These are phyloP conservation scores for Arxiozyma telluris DNA, from an alignment of 1,139 yeast species.

Conservation along the genomic window DNA sequence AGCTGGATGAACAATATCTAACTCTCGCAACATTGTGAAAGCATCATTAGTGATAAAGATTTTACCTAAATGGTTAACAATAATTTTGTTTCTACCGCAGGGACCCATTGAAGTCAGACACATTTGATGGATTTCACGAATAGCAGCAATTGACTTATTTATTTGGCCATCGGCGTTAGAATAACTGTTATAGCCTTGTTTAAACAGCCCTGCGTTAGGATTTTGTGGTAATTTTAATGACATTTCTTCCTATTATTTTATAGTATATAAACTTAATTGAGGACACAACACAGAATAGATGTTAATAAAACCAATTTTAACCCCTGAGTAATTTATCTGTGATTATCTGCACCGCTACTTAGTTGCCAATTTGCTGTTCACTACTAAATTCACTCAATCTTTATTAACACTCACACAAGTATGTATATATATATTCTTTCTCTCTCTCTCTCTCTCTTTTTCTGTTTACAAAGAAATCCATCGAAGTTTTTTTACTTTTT, in stretches of 20 bases:
- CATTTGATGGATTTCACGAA: conserved; percentile 85
- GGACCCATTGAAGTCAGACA: conserved; percentile 95
- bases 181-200: conserved; percentile 90
- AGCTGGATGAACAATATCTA: conserved; percentile 95
- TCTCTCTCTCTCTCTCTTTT: too few species aligned
- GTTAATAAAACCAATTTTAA: too few species aligned
- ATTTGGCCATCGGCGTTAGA: conserved; percentile 92
- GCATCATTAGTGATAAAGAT: conserved; percentile 92
- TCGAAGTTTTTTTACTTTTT: too few species aligned
- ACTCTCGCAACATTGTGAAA: conserved; percentile 87
- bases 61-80: conserved; percentile 76
- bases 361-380: too few species aligned
- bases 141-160: conserved; percentile 83
- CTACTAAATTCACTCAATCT: too few species aligned
- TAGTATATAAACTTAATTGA: too few species aligned
- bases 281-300: too few species aligned
- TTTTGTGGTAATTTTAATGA: conserved; percentile 87
- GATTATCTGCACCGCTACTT: too few species aligned
- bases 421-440: too few species aligned
- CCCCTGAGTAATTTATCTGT: too few species aligned
- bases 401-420: too few species aligned
- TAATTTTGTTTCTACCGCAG: conserved; percentile 91
- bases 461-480: too few species aligned
- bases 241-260: conserved; percentile 36
- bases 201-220: conserved; percentile 88